Evolutionary conservation across 331 rosid species (phyloP).

Genomic region (Telfairia occidentalis): DNA sequence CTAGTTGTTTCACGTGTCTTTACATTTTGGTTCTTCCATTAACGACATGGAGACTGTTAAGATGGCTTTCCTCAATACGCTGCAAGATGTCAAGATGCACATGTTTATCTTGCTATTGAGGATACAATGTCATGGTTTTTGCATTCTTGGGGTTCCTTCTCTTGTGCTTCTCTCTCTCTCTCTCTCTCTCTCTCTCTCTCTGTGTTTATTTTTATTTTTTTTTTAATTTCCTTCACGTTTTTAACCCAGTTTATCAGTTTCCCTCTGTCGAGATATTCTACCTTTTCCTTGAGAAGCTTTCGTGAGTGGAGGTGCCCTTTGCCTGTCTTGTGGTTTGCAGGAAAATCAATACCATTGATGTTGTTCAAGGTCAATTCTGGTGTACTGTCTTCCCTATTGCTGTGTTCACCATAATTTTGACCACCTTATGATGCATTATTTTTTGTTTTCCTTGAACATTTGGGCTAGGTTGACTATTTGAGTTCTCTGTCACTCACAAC

Average conservation of each 20-base stretch:
- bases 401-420: background rate
- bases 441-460: background rate
- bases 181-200: no score
- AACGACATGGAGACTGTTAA: background rate
- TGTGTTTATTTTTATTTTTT: background rate
- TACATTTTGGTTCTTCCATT: background rate
- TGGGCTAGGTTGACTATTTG: background rate
- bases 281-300: background rate
- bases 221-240: background rate
- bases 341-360: background rate
- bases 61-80: background rate
- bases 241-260: background rate
- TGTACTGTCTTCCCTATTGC: background rate
- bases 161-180: background rate
- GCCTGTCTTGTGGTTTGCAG: background rate
- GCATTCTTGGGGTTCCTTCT: background rate
- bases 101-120: background rate
- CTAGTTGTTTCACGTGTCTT: background rate
- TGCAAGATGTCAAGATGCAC: background rate
- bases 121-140: background rate
- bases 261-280: background rate
- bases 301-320: background rate
- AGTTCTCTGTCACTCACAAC: background rate
- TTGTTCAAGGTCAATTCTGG: background rate
- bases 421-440: background rate